Evolutionary conservation across 305 asterid species (phyloP).

Genomic region (Solanum hybrid): DNA sequence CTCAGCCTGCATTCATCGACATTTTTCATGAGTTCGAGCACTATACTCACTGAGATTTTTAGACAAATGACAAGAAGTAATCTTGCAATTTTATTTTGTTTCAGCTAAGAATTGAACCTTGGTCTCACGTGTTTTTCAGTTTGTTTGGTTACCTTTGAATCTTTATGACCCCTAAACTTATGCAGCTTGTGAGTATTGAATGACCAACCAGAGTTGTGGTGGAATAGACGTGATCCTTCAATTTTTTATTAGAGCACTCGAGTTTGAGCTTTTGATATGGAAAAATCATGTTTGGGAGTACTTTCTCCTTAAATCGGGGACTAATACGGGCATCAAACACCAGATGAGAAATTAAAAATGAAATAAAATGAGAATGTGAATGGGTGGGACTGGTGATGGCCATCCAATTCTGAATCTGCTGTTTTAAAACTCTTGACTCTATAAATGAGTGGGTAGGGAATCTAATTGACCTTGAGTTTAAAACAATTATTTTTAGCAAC

Average conservation of each 20-base stretch:
- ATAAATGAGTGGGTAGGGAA: neutral
- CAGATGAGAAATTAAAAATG: neutral
- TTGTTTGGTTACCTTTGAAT: neutral
- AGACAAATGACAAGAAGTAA: neutral
- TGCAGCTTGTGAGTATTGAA: neutral
- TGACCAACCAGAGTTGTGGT: neutral
- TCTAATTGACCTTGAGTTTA: neutral
- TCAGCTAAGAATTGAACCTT: neutral
- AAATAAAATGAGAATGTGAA: neutral
- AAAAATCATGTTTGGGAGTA: neutral
- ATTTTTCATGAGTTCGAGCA: neutral
- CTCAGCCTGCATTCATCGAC: neutral
- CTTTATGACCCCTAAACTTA: neutral
- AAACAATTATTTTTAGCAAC: neutral
- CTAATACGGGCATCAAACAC: neutral
- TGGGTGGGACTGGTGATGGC: neutral
- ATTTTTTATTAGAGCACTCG: fast-evolving
- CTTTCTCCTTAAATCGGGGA: neutral
- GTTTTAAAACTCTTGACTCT: neutral
- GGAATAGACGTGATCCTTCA: neutral
- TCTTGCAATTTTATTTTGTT: neutral
- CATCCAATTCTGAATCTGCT: neutral
- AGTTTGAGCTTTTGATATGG: neutral
- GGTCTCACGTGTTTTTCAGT: neutral
- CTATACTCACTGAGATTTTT: neutral